phyloP scores from a whole-genome alignment of 2,329 filamentous ascomycete species.

The Phyllosticta citrichinensis region DNA sequence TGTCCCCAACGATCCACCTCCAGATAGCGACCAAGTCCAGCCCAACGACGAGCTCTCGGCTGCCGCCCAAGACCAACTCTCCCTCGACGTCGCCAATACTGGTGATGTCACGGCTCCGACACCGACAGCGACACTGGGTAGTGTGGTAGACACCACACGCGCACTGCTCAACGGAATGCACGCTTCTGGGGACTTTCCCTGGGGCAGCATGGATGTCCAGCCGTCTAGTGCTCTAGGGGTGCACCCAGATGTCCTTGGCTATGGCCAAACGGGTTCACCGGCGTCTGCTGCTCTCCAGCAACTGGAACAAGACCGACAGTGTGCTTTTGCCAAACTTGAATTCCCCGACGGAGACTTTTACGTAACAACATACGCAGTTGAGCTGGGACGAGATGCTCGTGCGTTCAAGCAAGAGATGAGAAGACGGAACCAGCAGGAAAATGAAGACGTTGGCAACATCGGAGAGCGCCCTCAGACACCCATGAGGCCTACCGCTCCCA shows the following conservation, averaged over 20 bases:
- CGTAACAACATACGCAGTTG: slow-evolving; percentile 64
- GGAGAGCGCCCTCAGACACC: slow-evolving; percentile 13
- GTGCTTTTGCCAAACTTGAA: slow-evolving; percentile 56
- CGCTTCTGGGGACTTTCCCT: background rate
- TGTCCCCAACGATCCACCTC: background rate
- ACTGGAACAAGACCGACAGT: slow-evolving; percentile 8
- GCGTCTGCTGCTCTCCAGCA: background rate
- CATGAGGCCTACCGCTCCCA: slow-evolving; percentile 7
- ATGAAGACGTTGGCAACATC: slow-evolving; percentile 20
- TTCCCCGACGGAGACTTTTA: slow-evolving; percentile 70
- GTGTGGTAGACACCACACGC: background rate
- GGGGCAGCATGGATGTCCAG: slow-evolving; percentile 4
- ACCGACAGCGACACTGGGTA: background rate
- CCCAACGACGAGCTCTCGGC: background rate
- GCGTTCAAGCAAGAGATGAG: slow-evolving; percentile 40
- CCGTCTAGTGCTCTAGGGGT: slow-evolving; percentile 4
- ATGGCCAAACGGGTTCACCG: background rate
- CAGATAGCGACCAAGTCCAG: background rate
- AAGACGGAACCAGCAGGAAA: slow-evolving; percentile 33
- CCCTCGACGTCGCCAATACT: background rate
- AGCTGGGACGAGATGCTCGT: slow-evolving; percentile 60
- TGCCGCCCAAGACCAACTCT: background rate
- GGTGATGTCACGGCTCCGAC: background rate
- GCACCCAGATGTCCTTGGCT: slow-evolving; percentile 5
- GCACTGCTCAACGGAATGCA: background rate